Evolutionary conservation across 2,329 filamentous ascomycete species (phyloP).

Genomic region (Fusarium sp.): DNA sequence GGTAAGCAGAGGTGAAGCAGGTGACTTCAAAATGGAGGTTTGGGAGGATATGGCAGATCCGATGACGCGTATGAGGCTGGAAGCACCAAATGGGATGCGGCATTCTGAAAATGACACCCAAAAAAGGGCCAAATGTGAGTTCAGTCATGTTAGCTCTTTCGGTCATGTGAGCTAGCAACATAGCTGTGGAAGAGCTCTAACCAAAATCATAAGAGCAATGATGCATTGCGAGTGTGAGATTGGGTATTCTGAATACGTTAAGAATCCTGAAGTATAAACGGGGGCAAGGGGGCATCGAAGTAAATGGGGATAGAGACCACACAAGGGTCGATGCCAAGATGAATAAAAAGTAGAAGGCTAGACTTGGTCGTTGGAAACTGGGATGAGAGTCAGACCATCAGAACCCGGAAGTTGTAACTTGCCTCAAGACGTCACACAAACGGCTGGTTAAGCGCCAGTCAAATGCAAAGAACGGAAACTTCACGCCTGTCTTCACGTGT

Average conservation of each 20-base stretch:
- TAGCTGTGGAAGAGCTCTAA: background rate
- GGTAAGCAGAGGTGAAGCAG: rapidly evolving
- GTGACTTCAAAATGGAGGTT: background rate
- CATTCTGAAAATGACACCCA: background rate
- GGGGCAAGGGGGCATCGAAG: rapidly evolving
- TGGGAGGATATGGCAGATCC: background rate
- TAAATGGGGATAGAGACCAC: rapidly evolving
- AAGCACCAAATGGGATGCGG: no score
- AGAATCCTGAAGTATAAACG: rapidly evolving
- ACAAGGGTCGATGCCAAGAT: rapidly evolving
- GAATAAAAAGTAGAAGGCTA: background rate
- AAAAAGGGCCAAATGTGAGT: rapidly evolving
- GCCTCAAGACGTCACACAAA: background rate
- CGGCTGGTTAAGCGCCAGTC: no score
- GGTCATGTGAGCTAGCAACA: background rate
- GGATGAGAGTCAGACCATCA: background rate
- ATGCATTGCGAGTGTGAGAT: background rate
- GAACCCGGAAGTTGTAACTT: background rate
- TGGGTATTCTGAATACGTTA: no score
- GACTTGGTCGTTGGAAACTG: no score
- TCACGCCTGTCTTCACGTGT: rapidly evolving
- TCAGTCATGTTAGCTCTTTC: background rate
- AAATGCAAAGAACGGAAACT: background rate
- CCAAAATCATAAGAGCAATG: background rate
- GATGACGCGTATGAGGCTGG: background rate